Evolutionary conservation across 2,329 filamentous ascomycete species (phyloP).

Genomic region (Paraconiothyrium brasiliense): DNA sequence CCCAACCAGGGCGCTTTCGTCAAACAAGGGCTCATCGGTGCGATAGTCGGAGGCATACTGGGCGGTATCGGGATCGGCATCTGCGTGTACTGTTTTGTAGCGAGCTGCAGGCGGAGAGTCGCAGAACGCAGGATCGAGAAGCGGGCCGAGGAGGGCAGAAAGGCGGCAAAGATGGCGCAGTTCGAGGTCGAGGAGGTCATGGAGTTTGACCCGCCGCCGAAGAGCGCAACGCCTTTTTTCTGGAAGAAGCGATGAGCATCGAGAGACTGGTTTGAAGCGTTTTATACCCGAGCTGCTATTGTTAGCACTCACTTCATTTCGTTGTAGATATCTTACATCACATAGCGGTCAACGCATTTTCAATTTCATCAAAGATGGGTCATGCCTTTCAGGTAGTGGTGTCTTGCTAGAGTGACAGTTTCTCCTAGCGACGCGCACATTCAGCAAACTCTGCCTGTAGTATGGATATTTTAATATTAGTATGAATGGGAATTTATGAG

Average conservation of each 20-base stretch:
- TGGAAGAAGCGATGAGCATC: constrained; percentile 41
- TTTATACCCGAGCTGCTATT: constrained; percentile 12
- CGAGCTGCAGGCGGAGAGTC: constrained; percentile 40
- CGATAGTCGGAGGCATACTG: constrained; percentile 50
- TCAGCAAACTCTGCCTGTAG: constrained; percentile 58
- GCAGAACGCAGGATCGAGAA: constrained; percentile 39
- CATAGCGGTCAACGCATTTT: not conserved
- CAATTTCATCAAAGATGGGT: constrained; percentile 23
- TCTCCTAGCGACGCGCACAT: constrained; percentile 57
- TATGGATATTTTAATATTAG: constrained; percentile 38
- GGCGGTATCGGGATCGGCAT: constrained; percentile 45
- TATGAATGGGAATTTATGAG: no score
- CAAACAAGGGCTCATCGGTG: constrained; percentile 49
- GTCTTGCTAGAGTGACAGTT: constrained; percentile 60
- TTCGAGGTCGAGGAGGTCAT: constrained; percentile 45
- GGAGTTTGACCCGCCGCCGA: constrained; percentile 45
- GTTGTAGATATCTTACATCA: constrained; percentile 12
- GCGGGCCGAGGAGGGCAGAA: constrained; percentile 35
- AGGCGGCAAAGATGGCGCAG: constrained; percentile 41
- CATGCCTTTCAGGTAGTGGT: constrained; percentile 58
- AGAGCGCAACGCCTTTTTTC: constrained; percentile 37
- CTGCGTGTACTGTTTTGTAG: constrained; percentile 40
- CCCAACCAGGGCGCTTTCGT: constrained; percentile 42
- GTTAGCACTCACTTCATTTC: constrained; percentile 1
- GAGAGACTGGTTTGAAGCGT: not conserved